phyloP scores from a whole-genome alignment of 1,139 yeast species.

The Debaryomyces nepalensis region DNA sequence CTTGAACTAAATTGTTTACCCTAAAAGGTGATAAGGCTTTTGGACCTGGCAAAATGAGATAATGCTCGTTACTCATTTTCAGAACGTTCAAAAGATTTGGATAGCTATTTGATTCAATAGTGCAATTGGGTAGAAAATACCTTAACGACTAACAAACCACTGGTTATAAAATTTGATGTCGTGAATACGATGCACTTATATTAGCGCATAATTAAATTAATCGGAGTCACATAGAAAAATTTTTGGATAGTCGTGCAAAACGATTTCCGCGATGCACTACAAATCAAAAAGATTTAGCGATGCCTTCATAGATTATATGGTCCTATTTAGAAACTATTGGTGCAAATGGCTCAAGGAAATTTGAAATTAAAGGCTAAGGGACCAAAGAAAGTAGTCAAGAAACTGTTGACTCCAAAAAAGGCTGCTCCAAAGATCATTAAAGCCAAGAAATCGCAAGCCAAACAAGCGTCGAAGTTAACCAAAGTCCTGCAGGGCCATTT shows the following conservation, averaged over 20 bases:
- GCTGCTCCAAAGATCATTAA: constrained; percentile 77
- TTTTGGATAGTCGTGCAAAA: constrained; percentile 4
- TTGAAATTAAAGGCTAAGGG: constrained; percentile 52
- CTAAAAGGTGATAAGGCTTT: constrained; percentile 88
- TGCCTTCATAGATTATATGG: background rate
- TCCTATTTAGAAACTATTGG: background rate
- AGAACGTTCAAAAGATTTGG: constrained; percentile 7
- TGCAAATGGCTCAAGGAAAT: constrained; percentile 61
- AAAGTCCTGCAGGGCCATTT: constrained; percentile 71
- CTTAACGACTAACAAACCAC: constrained; percentile 6
- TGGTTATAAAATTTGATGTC: background rate
- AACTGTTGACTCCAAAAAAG: constrained; percentile 59
- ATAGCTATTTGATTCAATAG: constrained; percentile 2
- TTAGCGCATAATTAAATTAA: constrained; percentile 3
- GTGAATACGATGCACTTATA: constrained; percentile 4
- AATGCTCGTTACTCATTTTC: constrained; percentile 22
- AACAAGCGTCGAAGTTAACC: constrained; percentile 51
- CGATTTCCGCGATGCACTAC: constrained; percentile 12
- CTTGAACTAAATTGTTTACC: constrained; percentile 70
- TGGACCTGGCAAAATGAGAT: constrained; percentile 83
- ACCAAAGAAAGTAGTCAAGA: constrained; percentile 56
- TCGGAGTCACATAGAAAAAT: constrained; percentile 8
- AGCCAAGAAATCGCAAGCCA: constrained; percentile 63
- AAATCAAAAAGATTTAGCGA: background rate
- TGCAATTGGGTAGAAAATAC: constrained; percentile 3